Evolutionary conservation across 176 grass and related monocot genomes (phyloP).

Genomic region (Themeda triandra): DNA sequence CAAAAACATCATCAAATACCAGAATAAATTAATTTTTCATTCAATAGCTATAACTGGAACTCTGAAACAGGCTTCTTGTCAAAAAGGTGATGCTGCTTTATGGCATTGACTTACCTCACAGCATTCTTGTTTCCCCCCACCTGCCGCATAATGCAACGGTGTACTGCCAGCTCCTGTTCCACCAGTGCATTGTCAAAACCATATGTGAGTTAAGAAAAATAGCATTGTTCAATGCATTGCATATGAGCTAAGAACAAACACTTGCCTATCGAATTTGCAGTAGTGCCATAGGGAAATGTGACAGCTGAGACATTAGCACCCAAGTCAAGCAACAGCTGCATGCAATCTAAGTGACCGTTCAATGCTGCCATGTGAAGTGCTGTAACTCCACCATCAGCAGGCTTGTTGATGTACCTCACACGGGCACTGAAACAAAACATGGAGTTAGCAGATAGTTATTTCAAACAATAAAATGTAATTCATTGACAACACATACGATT

Average conservation of each 20-base stretch:
- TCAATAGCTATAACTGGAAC: neutral
- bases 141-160: conserved; percentile 87
- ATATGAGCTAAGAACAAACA: conserved; percentile 32
- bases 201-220: neutral
- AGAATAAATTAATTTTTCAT: conserved; percentile 1
- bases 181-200: conserved; percentile 16
- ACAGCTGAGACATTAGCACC: conserved; percentile 74
- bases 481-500: conserved; percentile 41
- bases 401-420: conserved; percentile 79
- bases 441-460: conserved; percentile 4
- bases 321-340: conserved; percentile 91
- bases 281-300: conserved; percentile 79
- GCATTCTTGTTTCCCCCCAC: conserved; percentile 79
- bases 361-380: conserved; percentile 85
- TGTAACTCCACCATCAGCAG: conserved; percentile 86
- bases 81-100: conserved; percentile 24
- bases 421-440: conserved; percentile 55
- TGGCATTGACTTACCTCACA: conserved; percentile 62
- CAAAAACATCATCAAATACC: conserved; percentile 13
- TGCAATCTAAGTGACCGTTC: conserved; percentile 77
- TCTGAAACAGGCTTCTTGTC: neutral
- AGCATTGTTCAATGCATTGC: neutral
- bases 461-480: neutral
- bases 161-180: conserved; percentile 86
- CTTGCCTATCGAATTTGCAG: conserved; percentile 76